phyloP scores from a whole-genome alignment of 2,329 filamentous ascomycete species.

The Xylariaceae sp. region DNA sequence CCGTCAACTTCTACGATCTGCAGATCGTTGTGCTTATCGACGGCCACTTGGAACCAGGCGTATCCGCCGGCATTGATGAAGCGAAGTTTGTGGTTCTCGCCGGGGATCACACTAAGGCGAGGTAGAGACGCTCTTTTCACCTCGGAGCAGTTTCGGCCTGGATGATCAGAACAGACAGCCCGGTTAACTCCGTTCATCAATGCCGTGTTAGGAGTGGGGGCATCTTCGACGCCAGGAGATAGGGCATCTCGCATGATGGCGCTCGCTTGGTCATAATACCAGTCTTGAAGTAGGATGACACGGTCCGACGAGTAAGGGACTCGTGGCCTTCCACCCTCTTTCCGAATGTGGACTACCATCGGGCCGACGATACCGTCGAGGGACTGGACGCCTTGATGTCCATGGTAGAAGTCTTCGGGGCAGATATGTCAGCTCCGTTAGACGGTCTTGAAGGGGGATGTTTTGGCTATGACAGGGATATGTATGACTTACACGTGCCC shows the following conservation, averaged over 20 bases:
- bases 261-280: constrained; percentile 55
- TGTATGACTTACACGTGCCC: constrained; percentile 32
- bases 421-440: constrained; percentile 18
- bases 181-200: constrained; percentile 40
- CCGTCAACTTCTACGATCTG: constrained; percentile 65
- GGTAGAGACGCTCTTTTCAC: constrained; percentile 32
- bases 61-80: constrained; percentile 67
- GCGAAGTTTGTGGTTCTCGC: constrained; percentile 58
- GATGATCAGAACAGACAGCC: constrained; percentile 35
- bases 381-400: constrained; percentile 56
- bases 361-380: constrained; percentile 63
- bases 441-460: too few relatives aligned
- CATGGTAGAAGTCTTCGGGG: constrained; percentile 35
- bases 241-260: constrained; percentile 34
- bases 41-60: constrained; percentile 64
- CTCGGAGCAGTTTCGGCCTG: constrained; percentile 40
- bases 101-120: constrained; percentile 43
- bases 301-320: constrained; percentile 54
- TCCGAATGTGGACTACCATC: constrained; percentile 55
- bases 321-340: constrained; percentile 43
- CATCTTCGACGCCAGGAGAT: constrained; percentile 37
- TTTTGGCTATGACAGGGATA: not conserved
- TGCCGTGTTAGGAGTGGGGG: constrained; percentile 41
- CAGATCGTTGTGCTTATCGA: constrained; percentile 55
- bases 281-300: constrained; percentile 61